Evolutionary conservation across 2,329 filamentous ascomycete genomes (phyloP).

Genomic region (Ceratocystis cubensis): DNA sequence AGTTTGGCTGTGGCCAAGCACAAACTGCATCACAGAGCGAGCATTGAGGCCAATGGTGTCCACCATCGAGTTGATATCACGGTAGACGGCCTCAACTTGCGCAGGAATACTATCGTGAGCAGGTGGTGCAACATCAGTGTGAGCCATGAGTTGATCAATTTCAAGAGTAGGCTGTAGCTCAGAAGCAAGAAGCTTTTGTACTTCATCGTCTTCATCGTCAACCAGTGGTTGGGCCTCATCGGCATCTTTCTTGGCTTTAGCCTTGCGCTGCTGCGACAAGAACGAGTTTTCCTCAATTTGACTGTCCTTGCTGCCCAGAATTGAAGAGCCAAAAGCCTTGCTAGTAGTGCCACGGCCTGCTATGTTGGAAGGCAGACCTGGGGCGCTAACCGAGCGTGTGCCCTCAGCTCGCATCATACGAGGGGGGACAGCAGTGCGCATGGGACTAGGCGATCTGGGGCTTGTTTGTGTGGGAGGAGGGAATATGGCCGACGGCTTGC

Average conservation of each 20-base stretch:
- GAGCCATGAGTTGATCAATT: conserved; percentile 56
- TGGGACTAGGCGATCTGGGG: conserved; percentile 60
- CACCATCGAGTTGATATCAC: conserved; percentile 86
- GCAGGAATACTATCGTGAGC: conserved; percentile 46
- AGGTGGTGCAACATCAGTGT: conserved; percentile 41
- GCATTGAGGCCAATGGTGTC: conserved; percentile 80
- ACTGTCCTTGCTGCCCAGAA: conserved; percentile 26
- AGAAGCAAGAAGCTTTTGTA: conserved; percentile 50
- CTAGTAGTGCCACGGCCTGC: neutral
- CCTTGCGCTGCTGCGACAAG: conserved; percentile 38
- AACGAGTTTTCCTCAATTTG: conserved; percentile 36
- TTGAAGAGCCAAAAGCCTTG: conserved; percentile 18
- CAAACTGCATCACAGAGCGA: conserved; percentile 50
- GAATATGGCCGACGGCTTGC: conserved; percentile 25
- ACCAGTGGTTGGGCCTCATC: conserved; percentile 46
- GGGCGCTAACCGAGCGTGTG: conserved; percentile 47
- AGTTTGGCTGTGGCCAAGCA: conserved; percentile 53
- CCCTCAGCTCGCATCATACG: conserved; percentile 37
- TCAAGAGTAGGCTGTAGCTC: conserved; percentile 48
- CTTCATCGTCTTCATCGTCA: conserved; percentile 57
- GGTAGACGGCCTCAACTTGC: conserved; percentile 56
- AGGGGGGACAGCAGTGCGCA: conserved; percentile 45
- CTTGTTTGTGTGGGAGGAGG: conserved; percentile 41
- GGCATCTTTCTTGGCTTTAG: conserved; percentile 43
- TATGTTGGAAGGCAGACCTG: conserved; percentile 25